Evolutionary conservation across 768 basidiomycete species (phyloP).

Genomic region (Leccinum sublutescens): DNA sequence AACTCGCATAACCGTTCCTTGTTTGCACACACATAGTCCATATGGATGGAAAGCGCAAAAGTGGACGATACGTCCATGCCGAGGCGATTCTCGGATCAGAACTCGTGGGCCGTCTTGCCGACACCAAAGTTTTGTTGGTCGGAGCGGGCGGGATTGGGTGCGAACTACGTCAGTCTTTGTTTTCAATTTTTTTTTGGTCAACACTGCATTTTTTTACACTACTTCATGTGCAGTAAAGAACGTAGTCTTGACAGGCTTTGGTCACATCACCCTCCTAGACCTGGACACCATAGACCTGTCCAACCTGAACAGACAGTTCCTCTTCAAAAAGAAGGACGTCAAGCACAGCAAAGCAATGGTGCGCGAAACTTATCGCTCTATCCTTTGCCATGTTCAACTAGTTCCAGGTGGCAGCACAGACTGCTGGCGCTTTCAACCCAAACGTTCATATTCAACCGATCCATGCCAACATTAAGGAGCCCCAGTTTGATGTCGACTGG

Average conservation of each 20-base stretch:
- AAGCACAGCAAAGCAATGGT: constrained; percentile 96
- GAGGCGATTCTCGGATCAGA: constrained; percentile 78
- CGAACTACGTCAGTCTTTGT: constrained; percentile 69
- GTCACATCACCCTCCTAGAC: constrained; percentile 89
- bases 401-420: constrained; percentile 73
- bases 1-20: background rate
- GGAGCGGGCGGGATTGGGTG: constrained; percentile 98
- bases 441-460: constrained; percentile 84
- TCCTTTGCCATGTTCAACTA: background rate
- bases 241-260: constrained; percentile 89
- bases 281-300: constrained; percentile 98
- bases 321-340: constrained; percentile 96
- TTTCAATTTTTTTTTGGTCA: background rate
- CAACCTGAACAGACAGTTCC: constrained; percentile 94
- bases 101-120: constrained; percentile 55
- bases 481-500: constrained; percentile 87
- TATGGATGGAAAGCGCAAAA: constrained; percentile 11
- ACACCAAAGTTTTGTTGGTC: constrained; percentile 79
- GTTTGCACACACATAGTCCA: background rate
- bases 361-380: constrained; percentile 14
- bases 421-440: constrained; percentile 83
- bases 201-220: background rate
- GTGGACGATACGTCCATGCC: constrained; percentile 56
- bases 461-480: constrained; percentile 94
- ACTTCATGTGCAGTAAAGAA: constrained; percentile 76